These are phyloP conservation scores for Isoetes engelmannii DNA, from an alignment of 83 land plant species.

Conservation along the genomic window DNA sequence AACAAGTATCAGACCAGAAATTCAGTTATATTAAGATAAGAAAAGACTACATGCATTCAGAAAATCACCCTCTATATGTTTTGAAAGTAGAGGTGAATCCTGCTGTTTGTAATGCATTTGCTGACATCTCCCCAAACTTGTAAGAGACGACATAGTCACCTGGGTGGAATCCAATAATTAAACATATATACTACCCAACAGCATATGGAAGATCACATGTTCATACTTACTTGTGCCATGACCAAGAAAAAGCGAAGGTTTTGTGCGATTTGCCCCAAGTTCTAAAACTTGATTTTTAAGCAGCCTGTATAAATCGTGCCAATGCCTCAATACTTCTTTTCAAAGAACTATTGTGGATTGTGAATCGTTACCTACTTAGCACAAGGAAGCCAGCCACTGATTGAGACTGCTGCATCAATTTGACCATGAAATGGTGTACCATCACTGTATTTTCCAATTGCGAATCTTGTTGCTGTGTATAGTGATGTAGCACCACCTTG, in stretches of 20 bases:
- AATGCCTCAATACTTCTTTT: neutral
- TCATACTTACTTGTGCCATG: conserved; percentile 8
- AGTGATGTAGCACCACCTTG: conserved; percentile 88
- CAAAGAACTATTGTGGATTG: neutral
- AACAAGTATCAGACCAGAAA: neutral
- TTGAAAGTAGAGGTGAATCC: conserved; percentile 2
- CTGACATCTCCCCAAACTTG: conserved; percentile 8
- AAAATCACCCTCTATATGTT: conserved; percentile 3
- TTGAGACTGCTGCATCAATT: conserved; percentile 54
- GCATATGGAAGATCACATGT: neutral
- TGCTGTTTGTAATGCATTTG: neutral
- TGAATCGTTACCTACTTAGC: conserved; percentile 36
- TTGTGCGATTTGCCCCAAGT: neutral
- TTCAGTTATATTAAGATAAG: no score
- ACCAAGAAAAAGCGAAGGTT: neutral
- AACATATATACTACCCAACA: neutral
- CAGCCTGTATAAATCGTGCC: neutral
- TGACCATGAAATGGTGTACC: conserved; percentile 61
- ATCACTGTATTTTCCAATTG: conserved; percentile 63
- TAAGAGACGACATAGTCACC: conserved; percentile 6
- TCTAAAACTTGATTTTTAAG: neutral
- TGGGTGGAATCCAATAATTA: neutral
- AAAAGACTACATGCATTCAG: neutral
- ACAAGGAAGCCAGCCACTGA: conserved; percentile 96
- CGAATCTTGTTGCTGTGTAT: conserved; percentile 67